Base-by-base conservation (phyloP, 768 basidiomycete genomes). In the Phlegmacium glaucopus region DNA sequence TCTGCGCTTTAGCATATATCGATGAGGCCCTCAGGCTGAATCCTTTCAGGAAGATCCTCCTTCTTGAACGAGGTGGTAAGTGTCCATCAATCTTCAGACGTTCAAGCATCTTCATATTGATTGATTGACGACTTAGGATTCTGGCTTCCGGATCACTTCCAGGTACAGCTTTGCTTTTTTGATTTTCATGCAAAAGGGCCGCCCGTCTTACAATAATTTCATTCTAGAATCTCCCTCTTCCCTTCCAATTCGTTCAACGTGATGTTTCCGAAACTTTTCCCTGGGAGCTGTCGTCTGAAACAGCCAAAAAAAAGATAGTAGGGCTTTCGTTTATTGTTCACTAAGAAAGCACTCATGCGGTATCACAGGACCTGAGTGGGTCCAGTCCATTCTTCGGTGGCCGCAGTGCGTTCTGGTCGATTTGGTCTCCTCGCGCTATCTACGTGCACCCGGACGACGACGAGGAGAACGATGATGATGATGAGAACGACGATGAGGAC, bases 391-490 rank as follows among this genome's bases (percentile, higher is more conserved):
- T 52, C 32, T 49, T 52, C 27, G 51, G 51, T 32, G 51, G 51
- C 12, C 51, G 51, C 26, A 42, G 39, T n/a, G 39, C 42, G 1
- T 49, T 52, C 35, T 52, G 51, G 51, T 52, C 51, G 8, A 32
- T 39, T 4, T 52, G 51, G 51, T 52, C 41, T 16, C 51, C 51
- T n/a, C n/a, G n/a, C n/a, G n/a, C n/a, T n/a, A n/a, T n/a, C n/a
- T n/a, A n/a, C n/a, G n/a, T n/a, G n/a, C n/a, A n/a, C n/a, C n/a
- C n/a, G n/a, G n/a, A n/a, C n/a, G n/a, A n/a, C n/a, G n/a, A n/a
- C n/a, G n/a, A n/a, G n/a, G n/a, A n/a, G n/a, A n/a, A n/a, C n/a
- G n/a, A n/a, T n/a, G n/a, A n/a, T n/a, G n/a, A n/a, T n/a, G n/a
- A n/a, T n/a, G n/a, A n/a, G n/a, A n/a, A n/a, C n/a, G n/a, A n/a